These are phyloP conservation scores for Eutrema yunnanense DNA, from an alignment of 345 rosid genomes.

Conservation along the genomic window DNA sequence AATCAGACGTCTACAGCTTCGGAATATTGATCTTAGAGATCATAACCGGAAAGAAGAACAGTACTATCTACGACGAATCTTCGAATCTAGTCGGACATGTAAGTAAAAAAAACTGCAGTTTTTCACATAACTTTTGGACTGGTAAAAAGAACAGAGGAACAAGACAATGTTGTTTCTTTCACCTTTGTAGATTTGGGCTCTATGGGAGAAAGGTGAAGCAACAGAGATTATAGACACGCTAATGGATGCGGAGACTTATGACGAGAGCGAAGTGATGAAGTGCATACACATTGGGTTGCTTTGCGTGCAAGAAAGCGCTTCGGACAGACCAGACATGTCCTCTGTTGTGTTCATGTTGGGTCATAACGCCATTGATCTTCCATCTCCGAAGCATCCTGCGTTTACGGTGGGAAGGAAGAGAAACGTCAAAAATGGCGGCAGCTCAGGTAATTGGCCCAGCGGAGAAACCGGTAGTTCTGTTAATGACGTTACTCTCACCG, in stretches of 20 bases:
- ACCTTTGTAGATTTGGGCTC: constrained; percentile 47
- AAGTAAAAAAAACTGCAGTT: constrained; percentile 17
- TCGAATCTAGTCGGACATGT: constrained; percentile 48
- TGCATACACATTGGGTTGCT: constrained; percentile 37
- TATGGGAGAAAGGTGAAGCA: constrained; percentile 37
- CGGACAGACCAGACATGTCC: constrained; percentile 55
- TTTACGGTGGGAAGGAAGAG: constrained; percentile 25
- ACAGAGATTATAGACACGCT: constrained; percentile 31
- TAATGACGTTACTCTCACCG: constrained; percentile 34
- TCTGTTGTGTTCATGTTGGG: constrained; percentile 43
- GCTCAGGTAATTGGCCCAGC: constrained; percentile 8
- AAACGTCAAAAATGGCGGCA: neutral
- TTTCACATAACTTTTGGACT: neutral
- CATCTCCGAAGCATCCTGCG: constrained; percentile 51
- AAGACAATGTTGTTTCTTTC: neutral
- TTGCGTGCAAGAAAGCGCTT: constrained; percentile 53
- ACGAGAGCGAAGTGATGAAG: constrained; percentile 31
- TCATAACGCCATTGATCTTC: constrained; percentile 31
- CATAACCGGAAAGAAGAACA: constrained; percentile 43
- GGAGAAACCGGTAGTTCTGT: constrained; percentile 25
- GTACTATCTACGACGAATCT: constrained; percentile 17
- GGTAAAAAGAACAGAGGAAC: neutral
- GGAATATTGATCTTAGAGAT: constrained; percentile 64
- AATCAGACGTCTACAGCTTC: constrained; percentile 68
- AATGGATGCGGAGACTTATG: constrained; percentile 18